Conservation (phyloP, 2,329 filamentous ascomycete species). For the Aciculosporium take region DNA sequence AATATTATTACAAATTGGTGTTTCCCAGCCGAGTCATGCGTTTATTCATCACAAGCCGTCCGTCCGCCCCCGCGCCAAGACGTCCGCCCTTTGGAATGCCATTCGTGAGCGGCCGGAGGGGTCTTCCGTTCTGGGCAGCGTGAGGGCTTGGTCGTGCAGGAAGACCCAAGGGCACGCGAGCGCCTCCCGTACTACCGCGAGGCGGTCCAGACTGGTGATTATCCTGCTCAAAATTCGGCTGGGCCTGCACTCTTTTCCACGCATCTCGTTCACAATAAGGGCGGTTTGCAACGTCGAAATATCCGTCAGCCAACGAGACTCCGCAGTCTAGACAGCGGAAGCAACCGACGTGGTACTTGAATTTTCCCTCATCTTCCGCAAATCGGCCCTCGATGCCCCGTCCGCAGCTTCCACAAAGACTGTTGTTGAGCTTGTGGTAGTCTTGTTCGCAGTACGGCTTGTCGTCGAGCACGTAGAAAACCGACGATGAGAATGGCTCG, state of each 20-base stretch:
- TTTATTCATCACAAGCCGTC: conserved; percentile 41
- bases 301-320: conserved; percentile 62
- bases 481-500: conserved; percentile 67
- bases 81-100: conserved; percentile 7
- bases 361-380: conserved; percentile 61
- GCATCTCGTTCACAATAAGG: conserved; percentile 84
- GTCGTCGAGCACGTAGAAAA: conserved; percentile 85
- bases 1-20: neutral
- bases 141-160: conserved; percentile 10
- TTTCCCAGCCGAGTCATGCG: conserved; percentile 44
- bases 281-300: conserved; percentile 72
- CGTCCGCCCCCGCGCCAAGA: conserved; percentile 7
- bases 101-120: neutral
- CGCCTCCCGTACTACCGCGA: conserved; percentile 6
- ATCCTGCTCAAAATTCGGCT: conserved; percentile 8
- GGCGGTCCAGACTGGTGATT: conserved; percentile 5
- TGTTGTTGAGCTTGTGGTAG: conserved; percentile 84
- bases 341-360: conserved; percentile 79
- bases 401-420: conserved; percentile 66
- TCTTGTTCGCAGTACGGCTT: conserved; percentile 81
- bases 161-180: conserved; percentile 12
- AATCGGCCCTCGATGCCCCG: conserved; percentile 88
- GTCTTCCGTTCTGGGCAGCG: conserved; percentile 5
- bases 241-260: conserved; percentile 36
- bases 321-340: conserved; percentile 74